Percentiles rank a stretch among this genome's conserved stretches.
phyloP scores from a whole-genome alignment of 805 yeast genomes.

The Kodamaea restingae region DNA sequence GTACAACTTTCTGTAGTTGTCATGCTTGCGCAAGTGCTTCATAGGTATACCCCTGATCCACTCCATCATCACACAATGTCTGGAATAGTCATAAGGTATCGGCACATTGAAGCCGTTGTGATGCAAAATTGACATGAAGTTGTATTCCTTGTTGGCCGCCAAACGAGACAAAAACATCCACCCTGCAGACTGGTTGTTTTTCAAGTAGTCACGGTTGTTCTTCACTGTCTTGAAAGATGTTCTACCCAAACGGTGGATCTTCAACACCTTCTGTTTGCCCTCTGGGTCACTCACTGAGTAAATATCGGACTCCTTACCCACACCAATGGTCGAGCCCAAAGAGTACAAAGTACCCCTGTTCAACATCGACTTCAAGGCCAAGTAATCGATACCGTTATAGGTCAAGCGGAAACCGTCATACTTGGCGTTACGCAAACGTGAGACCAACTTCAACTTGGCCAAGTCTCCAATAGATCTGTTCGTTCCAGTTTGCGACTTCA shows the following conservation, averaged over 20 bases:
- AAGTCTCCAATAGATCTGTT: conserved; percentile 76
- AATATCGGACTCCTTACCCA: conserved; percentile 96
- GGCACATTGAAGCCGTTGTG: conserved; percentile 84
- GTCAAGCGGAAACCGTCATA: conserved; percentile 93
- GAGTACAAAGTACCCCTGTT: conserved; percentile 70
- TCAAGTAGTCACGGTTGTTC: conserved; percentile 87
- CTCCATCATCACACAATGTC: conserved; percentile 93
- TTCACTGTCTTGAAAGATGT: conserved; percentile 90
- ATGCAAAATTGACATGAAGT: conserved; percentile 75
- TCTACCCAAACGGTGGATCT: conserved; percentile 91
- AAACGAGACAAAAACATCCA: conserved; percentile 92
- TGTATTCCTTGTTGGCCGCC: conserved; percentile 91
- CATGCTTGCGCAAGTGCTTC: conserved; percentile 74
- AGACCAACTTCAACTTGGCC: conserved; percentile 78
- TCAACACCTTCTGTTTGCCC: conserved; percentile 67
- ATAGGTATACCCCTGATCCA: conserved; percentile 85
- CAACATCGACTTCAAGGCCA: conserved; percentile 82
- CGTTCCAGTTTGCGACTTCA: conserved; percentile 72
- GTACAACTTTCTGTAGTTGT: conserved; percentile 67
- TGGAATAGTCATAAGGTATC: conserved; percentile 77
- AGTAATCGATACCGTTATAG: conserved; percentile 85
- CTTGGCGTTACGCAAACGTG: conserved; percentile 80
- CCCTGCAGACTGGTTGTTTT: conserved; percentile 65
- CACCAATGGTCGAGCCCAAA: conserved; percentile 86
- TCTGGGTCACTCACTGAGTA: conserved; percentile 69